phyloP scores from a whole-genome alignment of 2,329 filamentous ascomycete genomes.

The Fusarium sp. region DNA sequence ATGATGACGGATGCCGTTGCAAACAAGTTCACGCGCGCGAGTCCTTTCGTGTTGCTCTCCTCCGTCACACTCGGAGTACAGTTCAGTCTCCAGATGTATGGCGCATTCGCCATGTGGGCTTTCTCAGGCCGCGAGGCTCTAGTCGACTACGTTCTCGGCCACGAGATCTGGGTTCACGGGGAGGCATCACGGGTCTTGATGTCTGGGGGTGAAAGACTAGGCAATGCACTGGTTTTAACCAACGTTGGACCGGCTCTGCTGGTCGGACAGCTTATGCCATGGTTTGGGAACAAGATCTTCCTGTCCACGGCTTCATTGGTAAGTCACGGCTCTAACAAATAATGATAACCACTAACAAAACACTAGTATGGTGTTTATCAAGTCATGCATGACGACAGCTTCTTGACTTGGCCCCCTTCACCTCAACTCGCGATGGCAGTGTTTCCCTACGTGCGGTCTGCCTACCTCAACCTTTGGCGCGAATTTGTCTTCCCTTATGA shows the following conservation, averaged over 20 bases:
- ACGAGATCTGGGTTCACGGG: slow-evolving; percentile 47
- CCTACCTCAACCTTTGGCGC: slow-evolving; percentile 61
- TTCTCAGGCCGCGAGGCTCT: slow-evolving; percentile 64
- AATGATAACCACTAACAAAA: neutral
- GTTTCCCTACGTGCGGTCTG: slow-evolving; percentile 59
- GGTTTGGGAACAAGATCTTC: slow-evolving; percentile 56
- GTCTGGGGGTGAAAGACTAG: slow-evolving; percentile 47
- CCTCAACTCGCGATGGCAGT: slow-evolving; percentile 62
- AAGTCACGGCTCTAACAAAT: slow-evolving; percentile 30
- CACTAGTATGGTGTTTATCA: slow-evolving; percentile 61
- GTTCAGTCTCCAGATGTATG: slow-evolving; percentile 66
- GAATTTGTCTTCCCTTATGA: slow-evolving; percentile 61
- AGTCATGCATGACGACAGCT: slow-evolving; percentile 57
- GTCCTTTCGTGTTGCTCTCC: slow-evolving; percentile 73
- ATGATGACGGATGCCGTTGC: slow-evolving; percentile 71
- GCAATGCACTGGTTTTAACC: slow-evolving; percentile 54
- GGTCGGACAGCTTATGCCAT: slow-evolving; percentile 58
- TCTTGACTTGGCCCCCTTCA: slow-evolving; percentile 65
- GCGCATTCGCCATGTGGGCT: slow-evolving; percentile 60
- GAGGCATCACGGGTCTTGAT: slow-evolving; percentile 37
- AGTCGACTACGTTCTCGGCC: slow-evolving; percentile 56
- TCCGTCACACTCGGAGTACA: slow-evolving; percentile 64
- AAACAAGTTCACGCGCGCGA: slow-evolving; percentile 63
- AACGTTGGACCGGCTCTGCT: slow-evolving; percentile 61
- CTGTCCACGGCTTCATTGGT: slow-evolving; percentile 58